Conservation (phyloP, 129 eudicot species). For the Kitagawia praeruptora region DNA sequence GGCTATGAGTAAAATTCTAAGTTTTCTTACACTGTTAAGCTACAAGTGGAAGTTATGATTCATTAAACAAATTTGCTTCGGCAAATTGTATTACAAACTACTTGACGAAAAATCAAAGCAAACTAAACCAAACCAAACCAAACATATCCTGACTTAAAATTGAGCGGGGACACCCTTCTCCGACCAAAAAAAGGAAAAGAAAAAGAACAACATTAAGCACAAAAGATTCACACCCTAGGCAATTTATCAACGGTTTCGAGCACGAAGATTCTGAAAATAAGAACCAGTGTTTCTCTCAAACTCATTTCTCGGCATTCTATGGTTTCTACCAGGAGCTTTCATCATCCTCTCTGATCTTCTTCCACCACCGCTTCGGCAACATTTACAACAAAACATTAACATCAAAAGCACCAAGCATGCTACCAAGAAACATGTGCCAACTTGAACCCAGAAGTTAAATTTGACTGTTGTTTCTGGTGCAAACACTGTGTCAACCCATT, state of each 20-base stretch:
- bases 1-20: too few species aligned
- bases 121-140: background rate
- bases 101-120: too few species aligned
- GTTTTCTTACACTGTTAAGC: too few species aligned
- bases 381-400: constrained; percentile 24
- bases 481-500: constrained; percentile 31
- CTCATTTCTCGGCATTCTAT: constrained; percentile 10
- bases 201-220: background rate
- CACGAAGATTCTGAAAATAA: constrained; percentile 14
- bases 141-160: background rate
- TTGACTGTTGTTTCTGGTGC: constrained; percentile 43
- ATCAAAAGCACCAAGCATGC: constrained; percentile 20
- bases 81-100: background rate
- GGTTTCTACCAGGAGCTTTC: constrained; percentile 24
- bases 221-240: background rate
- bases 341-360: constrained; percentile 15
- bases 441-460: constrained; percentile 22
- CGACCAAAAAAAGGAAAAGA: background rate
- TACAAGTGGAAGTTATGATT: too few species aligned
- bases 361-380: constrained; percentile 12
- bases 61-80: background rate
- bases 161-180: background rate
- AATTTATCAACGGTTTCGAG: background rate
- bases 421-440: constrained; percentile 30
- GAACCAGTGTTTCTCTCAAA: constrained; percentile 18